phyloP scores from a whole-genome alignment of 2,329 filamentous ascomycete genomes.

The Cryphonectria carpinicola region DNA sequence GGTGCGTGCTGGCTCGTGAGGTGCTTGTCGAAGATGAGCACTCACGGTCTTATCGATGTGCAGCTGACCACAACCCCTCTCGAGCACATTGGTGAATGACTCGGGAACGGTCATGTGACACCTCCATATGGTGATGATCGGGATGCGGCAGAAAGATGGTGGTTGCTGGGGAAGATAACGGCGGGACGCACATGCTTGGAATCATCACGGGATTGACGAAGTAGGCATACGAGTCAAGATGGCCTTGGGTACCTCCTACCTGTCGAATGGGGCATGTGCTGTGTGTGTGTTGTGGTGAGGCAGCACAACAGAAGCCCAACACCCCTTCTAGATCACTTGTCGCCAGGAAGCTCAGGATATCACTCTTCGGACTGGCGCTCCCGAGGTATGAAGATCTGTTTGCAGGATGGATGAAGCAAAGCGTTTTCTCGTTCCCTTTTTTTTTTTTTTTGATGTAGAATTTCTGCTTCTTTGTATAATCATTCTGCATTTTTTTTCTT shows the following conservation, averaged over 20 bases:
- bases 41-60: background rate
- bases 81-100: background rate
- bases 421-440: background rate
- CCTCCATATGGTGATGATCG: background rate
- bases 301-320: background rate
- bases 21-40: background rate
- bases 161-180: background rate
- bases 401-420: background rate
- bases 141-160: background rate
- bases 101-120: background rate
- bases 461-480: conserved; percentile 1
- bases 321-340: background rate
- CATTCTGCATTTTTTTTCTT: conserved; percentile 13
- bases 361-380: background rate
- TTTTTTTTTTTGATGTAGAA: background rate
- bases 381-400: background rate
- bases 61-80: background rate
- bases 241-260: background rate
- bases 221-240: background rate
- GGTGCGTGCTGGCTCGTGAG: background rate
- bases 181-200: background rate
- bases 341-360: background rate
- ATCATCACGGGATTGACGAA: background rate
- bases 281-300: too few species aligned
- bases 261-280: background rate